phyloP scores from a whole-genome alignment of 805 yeast genomes.

The Torulaspora gathmanii region DNA sequence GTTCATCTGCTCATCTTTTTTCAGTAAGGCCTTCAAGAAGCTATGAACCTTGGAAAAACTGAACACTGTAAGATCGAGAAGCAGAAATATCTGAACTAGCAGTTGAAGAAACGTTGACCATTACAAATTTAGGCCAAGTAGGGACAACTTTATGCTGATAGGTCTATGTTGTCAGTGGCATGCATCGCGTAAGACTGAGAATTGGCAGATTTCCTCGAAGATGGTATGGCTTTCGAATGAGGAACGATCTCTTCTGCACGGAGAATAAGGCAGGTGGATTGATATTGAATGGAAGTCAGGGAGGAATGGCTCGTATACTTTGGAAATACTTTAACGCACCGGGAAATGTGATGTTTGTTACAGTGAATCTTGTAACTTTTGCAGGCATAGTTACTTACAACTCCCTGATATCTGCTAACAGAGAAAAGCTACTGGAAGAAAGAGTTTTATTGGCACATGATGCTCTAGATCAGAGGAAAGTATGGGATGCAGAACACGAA shows the following conservation, averaged over 20 bases:
- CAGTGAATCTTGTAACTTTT: slow-evolving; percentile 36
- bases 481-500: neutral
- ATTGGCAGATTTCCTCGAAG: slow-evolving; percentile 7
- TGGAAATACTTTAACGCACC: slow-evolving; percentile 42
- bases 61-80: neutral
- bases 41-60: neutral
- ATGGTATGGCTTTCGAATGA: slow-evolving; percentile 10
- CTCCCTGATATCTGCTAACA: slow-evolving; percentile 23
- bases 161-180: slow-evolving; percentile 6
- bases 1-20: neutral
- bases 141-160: neutral
- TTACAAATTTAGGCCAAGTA: neutral
- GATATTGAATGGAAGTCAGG: slow-evolving; percentile 9
- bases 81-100: neutral
- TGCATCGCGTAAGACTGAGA: slow-evolving; percentile 10
- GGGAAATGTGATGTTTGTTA: slow-evolving; percentile 36
- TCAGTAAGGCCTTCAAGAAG: neutral
- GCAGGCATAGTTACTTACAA: slow-evolving; percentile 35
- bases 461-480: neutral
- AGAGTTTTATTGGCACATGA: slow-evolving; percentile 8
- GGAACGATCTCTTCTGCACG: slow-evolving; percentile 6
- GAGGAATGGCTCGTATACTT: slow-evolving; percentile 16
- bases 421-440: slow-evolving; percentile 12
- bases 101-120: neutral
- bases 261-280: slow-evolving; percentile 11